Evolutionary conservation across 306 rosid species (phyloP).

Genomic region (Ochetophila trinervis): DNA sequence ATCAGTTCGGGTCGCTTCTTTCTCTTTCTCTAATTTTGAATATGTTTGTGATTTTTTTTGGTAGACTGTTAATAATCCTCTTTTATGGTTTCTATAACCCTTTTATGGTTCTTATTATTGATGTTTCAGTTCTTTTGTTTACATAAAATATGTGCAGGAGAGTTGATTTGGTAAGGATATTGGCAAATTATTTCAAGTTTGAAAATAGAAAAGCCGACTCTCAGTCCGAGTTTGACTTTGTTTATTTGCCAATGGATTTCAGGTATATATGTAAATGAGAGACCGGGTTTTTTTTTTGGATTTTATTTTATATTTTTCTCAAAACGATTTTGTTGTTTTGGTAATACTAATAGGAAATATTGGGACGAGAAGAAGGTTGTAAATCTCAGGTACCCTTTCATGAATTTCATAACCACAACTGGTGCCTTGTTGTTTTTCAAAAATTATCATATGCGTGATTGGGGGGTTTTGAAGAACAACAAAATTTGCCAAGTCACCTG

Average conservation of each 20-base stretch:
- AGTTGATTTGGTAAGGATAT: constrained; percentile 11
- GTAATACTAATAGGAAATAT: constrained; percentile 20
- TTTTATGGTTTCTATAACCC: background rate
- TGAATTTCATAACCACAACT: constrained; percentile 38
- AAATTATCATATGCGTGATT: constrained; percentile 24
- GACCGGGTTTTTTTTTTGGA: too few relatives aligned
- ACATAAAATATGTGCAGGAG: background rate
- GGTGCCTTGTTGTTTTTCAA: constrained; percentile 40
- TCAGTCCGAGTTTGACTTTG: constrained; percentile 32
- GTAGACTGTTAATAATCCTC: too few relatives aligned
- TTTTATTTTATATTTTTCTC: too few relatives aligned
- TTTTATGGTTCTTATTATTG: background rate
- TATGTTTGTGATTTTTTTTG: too few relatives aligned
- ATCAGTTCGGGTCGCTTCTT: constrained; percentile 10
- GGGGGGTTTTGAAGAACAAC: constrained; percentile 29
- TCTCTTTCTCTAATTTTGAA: too few relatives aligned
- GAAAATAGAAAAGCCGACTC: constrained; percentile 11
- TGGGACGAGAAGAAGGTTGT: constrained; percentile 20
- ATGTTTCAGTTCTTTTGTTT: background rate
- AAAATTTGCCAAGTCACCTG: constrained; percentile 43
- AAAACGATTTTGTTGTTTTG: too few relatives aligned
- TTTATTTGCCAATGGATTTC: constrained; percentile 55
- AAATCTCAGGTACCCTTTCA: constrained; percentile 68
- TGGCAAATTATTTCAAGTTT: constrained; percentile 24
- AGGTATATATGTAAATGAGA: constrained; percentile 4